These are phyloP conservation scores for Myxozyma udenii DNA, from an alignment of 805 yeast species.

Conservation along the genomic window DNA sequence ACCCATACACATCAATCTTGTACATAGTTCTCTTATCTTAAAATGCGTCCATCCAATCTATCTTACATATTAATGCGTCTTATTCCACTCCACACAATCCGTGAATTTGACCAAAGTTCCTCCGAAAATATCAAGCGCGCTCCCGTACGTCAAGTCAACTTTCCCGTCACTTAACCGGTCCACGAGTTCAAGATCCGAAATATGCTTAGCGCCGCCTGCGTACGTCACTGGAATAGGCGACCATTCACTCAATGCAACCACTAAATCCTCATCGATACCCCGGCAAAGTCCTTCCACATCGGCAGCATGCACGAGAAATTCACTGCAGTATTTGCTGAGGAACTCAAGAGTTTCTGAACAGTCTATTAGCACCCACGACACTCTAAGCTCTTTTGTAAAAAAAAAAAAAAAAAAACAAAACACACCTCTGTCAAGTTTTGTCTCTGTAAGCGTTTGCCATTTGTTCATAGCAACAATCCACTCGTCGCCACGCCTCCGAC, in stretches of 20 bases:
- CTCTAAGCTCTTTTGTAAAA: not conserved
- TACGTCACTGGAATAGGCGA: slow-evolving; percentile 72
- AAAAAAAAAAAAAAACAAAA: not conserved
- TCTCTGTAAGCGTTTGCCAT: slow-evolving; percentile 87
- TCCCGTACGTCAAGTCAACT: slow-evolving; percentile 90
- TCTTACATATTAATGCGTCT: slow-evolving; percentile 2
- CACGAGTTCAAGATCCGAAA: slow-evolving; percentile 67
- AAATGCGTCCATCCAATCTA: not conserved
- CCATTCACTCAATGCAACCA: slow-evolving; percentile 74
- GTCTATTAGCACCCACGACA: not conserved
- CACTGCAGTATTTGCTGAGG: slow-evolving; percentile 68
- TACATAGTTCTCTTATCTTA: not conserved
- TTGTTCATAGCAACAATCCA: slow-evolving; percentile 98
- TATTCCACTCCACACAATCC: slow-evolving; percentile 77
- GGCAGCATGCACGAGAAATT: slow-evolving; percentile 93
- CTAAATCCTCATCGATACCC: slow-evolving; percentile 85
- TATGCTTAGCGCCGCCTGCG: slow-evolving; percentile 92
- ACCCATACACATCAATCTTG: too few relatives aligned
- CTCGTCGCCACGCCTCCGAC: slow-evolving; percentile 36
- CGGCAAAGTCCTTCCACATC: slow-evolving; percentile 96
- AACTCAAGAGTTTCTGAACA: slow-evolving; percentile 47
- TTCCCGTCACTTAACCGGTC: slow-evolving; percentile 66
- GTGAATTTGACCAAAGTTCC: slow-evolving; percentile 73
- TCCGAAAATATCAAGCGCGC: slow-evolving; percentile 92
- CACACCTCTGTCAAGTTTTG: slow-evolving; percentile 46